Evolutionary conservation across 352 stramenopile species (phyloP).

Genomic region (Pythium brassicae): DNA sequence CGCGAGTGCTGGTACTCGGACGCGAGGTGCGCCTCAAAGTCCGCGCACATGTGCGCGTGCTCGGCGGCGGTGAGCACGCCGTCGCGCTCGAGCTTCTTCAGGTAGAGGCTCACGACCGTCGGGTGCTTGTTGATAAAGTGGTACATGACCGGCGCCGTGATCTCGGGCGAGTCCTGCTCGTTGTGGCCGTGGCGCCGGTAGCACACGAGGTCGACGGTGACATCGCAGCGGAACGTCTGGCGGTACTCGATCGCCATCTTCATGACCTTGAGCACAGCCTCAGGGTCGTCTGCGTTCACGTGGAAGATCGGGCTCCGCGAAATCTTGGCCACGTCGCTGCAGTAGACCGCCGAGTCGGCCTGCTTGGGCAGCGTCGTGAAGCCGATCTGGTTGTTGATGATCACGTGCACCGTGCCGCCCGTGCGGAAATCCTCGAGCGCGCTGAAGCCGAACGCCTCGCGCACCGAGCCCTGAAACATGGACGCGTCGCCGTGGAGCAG

Average conservation of each 20-base stretch:
- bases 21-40: conserved; percentile 61
- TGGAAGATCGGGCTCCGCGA: conserved; percentile 93
- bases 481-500: conserved; percentile 96
- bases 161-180: conserved; percentile 90
- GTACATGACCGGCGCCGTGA: conserved; percentile 90
- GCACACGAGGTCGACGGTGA: conserved; percentile 98
- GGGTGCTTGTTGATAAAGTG: conserved; percentile 86
- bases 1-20: conserved; percentile 74
- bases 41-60: conserved; percentile 41
- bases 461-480: conserved; percentile 72
- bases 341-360: conserved; percentile 96
- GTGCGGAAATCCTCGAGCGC: conserved; percentile 94
- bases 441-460: conserved; percentile 81
- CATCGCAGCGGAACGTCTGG: conserved; percentile 93
- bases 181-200: conserved; percentile 99
- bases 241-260: conserved; percentile 89
- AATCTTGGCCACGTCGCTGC: conserved; percentile 96
- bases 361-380: conserved; percentile 99
- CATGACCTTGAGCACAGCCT: conserved; percentile 91
- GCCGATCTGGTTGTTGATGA: conserved; percentile 99
- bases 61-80: conserved; percentile 45
- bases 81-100: conserved; percentile 59
- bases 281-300: conserved; percentile 97
- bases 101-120: conserved; percentile 74
- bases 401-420: conserved; percentile 97